Percentiles rank a stretch among this genome's conserved stretches.
These are phyloP conservation scores for Hericium alpestre DNA, from an alignment of 768 basidiomycete species.

Conservation along the genomic window DNA sequence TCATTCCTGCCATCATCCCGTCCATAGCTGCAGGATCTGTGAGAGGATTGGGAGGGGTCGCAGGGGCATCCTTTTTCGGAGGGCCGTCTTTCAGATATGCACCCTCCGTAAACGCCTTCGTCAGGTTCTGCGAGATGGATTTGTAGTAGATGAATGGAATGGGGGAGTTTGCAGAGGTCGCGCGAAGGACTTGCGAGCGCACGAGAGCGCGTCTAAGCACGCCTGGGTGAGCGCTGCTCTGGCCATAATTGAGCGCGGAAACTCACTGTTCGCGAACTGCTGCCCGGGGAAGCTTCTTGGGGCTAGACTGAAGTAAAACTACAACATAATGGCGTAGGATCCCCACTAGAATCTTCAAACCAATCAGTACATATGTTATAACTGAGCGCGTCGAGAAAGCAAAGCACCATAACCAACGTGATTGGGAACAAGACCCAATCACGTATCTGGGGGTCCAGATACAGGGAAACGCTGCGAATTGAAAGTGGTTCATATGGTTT, in stretches of 20 bases:
- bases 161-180: slow-evolving; percentile 72
- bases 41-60: slow-evolving; percentile 68
- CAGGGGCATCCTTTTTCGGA: slow-evolving; percentile 47
- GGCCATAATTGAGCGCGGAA: slow-evolving; percentile 1
- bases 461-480: slow-evolving; percentile 33
- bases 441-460: slow-evolving; percentile 92
- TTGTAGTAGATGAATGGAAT: slow-evolving; percentile 65
- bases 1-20: slow-evolving; percentile 97
- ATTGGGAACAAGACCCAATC: slow-evolving; percentile 94
- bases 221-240: slow-evolving; percentile 1
- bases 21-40: slow-evolving; percentile 90
- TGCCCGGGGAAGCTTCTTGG: slow-evolving; percentile 67
- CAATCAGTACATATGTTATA: not conserved
- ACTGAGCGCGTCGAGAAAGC: not conserved
- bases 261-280: slow-evolving; percentile 90
- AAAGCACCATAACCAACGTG: slow-evolving; percentile 86
- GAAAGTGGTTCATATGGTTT: slow-evolving; percentile 13
- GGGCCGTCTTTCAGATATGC: slow-evolving; percentile 81
- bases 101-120: slow-evolving; percentile 61
- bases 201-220: slow-evolving; percentile 56
- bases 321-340: slow-evolving; percentile 89
- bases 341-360: slow-evolving; percentile 75
- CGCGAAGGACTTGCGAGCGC: slow-evolving; percentile 76
- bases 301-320: slow-evolving; percentile 68
- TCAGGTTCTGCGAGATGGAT: slow-evolving; percentile 65